Conservation (phyloP, 768 basidiomycete species). For the Agaricus sinodeliciosus region DNA sequence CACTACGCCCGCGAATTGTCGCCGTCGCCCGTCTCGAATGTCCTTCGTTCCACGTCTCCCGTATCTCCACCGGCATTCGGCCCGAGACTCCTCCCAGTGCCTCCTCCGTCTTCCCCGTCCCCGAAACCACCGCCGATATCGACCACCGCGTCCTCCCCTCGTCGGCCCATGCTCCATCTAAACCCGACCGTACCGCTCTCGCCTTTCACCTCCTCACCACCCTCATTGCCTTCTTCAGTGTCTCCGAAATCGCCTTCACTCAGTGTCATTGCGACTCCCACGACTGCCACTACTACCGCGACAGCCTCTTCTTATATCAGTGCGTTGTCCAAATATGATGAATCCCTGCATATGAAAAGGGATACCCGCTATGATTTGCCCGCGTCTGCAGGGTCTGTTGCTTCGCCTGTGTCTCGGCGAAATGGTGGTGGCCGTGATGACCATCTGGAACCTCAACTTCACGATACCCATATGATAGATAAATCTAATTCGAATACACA, state of each 20-base stretch:
- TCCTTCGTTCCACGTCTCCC: not conserved
- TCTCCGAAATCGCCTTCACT: not conserved
- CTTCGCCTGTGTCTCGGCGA: not conserved
- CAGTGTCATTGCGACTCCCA: not conserved
- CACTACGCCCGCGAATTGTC: slow-evolving; percentile 5
- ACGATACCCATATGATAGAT: no score
- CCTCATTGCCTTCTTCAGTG: not conserved
- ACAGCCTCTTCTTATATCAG: not conserved
- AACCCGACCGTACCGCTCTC: not conserved
- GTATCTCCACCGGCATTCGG: not conserved
- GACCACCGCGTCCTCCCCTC: not conserved
- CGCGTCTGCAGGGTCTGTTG: not conserved
- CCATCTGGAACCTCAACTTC: no score
- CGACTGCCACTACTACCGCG: not conserved
- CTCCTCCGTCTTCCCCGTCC: not conserved
- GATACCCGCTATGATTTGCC: not conserved
- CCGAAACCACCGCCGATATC: not conserved
- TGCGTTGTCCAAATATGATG: not conserved
- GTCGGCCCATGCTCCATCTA: not conserved
- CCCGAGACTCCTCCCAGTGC: not conserved
- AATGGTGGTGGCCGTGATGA: not conserved
- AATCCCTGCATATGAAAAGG: not conserved
- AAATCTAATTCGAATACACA: no score
- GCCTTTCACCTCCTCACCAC: not conserved
- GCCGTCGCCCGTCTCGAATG: not conserved